phyloP scores from a whole-genome alignment of 208 protist genomes.

The Leishmania martiniquensis region DNA sequence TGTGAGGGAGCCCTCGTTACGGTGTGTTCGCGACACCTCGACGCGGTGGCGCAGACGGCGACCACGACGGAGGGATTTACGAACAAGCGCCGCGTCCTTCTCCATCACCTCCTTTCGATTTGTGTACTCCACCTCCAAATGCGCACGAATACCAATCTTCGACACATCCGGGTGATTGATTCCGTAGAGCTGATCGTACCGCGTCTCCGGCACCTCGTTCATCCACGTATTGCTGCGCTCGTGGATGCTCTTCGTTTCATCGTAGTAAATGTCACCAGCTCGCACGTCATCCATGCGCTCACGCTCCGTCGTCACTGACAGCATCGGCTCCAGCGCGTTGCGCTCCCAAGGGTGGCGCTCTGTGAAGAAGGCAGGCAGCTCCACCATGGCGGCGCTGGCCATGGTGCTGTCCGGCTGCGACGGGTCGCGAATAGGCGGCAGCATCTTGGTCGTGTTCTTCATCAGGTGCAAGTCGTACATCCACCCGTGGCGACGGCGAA shows the following conservation, averaged over 20 bases:
- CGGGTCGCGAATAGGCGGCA: slow-evolving; percentile 72
- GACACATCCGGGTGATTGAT: slow-evolving; percentile 82
- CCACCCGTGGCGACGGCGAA: slow-evolving; percentile 88
- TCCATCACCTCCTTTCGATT: slow-evolving; percentile 80
- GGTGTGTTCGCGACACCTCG: slow-evolving; percentile 76
- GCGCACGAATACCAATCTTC: slow-evolving; percentile 87
- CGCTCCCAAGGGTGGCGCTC: slow-evolving; percentile 79
- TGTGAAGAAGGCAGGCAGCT: slow-evolving; percentile 82
- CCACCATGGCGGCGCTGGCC: slow-evolving; percentile 50
- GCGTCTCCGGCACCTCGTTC: slow-evolving; percentile 89
- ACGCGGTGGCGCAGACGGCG: slow-evolving; percentile 79
- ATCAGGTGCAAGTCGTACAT: slow-evolving; percentile 88
- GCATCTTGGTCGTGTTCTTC: slow-evolving; percentile 73
- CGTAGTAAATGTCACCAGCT: slow-evolving; percentile 85
- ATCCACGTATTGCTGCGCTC: slow-evolving; percentile 85
- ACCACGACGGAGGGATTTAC: slow-evolving; percentile 65
- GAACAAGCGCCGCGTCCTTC: slow-evolving; percentile 77
- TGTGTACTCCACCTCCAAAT: slow-evolving; percentile 82
- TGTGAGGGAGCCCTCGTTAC: slow-evolving; percentile 58
- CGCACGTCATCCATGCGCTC: slow-evolving; percentile 84
- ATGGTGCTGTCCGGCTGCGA: slow-evolving; percentile 60
- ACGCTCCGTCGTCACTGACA: slow-evolving; percentile 46
- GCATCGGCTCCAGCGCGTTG: slow-evolving; percentile 62
- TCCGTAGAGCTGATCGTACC: slow-evolving; percentile 90
- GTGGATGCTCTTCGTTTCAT: slow-evolving; percentile 64